These are phyloP conservation scores for Cladosporium colombiae DNA, from an alignment of 2,329 filamentous ascomycete genomes.

Conservation along the genomic window DNA sequence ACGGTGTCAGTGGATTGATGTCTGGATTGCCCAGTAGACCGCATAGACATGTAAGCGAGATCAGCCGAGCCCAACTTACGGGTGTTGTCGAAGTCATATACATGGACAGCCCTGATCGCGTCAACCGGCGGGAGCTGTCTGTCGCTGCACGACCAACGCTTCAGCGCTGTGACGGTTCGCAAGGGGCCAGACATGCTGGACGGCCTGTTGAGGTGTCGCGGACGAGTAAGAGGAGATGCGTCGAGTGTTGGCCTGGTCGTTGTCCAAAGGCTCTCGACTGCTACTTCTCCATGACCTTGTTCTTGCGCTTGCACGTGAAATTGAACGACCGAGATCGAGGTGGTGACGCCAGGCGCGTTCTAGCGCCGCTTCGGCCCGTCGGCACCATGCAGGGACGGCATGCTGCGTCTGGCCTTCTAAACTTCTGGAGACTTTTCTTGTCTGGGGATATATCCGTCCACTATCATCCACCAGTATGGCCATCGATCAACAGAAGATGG, in stretches of 20 bases:
- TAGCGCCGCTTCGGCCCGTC: conserved; percentile 14
- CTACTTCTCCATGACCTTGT: not conserved
- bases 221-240: not conserved
- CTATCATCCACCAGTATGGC: not conserved
- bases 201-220: not conserved
- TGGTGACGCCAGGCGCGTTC: conserved; percentile 8
- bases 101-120: conserved; percentile 76
- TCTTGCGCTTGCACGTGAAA: conserved; percentile 13
- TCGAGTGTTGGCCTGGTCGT: not conserved
- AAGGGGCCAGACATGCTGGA: conserved; percentile 18
- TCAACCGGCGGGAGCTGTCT: conserved; percentile 70
- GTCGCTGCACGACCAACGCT: conserved; percentile 79
- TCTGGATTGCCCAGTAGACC: not conserved
- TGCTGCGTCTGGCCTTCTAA: not conserved
- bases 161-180: conserved; percentile 70
- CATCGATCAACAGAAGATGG: not conserved
- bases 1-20: conserved; percentile 20
- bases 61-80: conserved; percentile 52
- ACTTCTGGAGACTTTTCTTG: conserved; percentile 20
- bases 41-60: not conserved
- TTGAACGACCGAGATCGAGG: not conserved
- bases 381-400: conserved; percentile 1
- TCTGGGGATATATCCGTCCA: not conserved
- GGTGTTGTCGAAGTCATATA: conserved; percentile 99
- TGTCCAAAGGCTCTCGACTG: not conserved